Evolutionary conservation across 139 green algal species (phyloP).

Genomic region (Coccomyxa sp.): DNA sequence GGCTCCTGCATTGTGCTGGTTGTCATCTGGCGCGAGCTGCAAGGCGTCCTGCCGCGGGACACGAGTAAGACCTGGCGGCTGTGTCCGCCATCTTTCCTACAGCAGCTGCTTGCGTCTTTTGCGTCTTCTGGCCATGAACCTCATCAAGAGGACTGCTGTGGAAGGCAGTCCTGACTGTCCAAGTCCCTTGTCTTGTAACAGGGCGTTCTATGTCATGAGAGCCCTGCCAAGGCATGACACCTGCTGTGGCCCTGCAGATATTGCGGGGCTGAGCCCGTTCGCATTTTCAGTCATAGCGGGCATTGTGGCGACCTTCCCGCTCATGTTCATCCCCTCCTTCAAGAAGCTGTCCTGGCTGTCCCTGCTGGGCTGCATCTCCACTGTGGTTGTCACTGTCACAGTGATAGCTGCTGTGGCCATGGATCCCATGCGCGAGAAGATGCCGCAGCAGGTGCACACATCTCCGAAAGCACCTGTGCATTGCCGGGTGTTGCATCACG

Average conservation of each 20-base stretch:
- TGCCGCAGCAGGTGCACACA: neutral
- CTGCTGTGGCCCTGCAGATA: slow-evolving; percentile 6
- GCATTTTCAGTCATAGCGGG: slow-evolving; percentile 15
- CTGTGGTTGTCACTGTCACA: slow-evolving; percentile 18
- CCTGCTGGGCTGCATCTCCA: slow-evolving; percentile 25
- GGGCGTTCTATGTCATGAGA: no score
- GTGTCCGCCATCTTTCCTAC: no score
- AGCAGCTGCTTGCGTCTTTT: no score
- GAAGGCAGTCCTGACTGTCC: no score
- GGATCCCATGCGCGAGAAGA: slow-evolving; percentile 21
- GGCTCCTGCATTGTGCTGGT: slow-evolving; percentile 33
- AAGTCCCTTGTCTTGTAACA: no score
- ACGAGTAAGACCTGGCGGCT: no score
- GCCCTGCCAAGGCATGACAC: no score
- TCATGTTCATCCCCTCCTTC: slow-evolving; percentile 31
- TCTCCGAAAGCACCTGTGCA: no score
- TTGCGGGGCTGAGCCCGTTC: slow-evolving; percentile 9
- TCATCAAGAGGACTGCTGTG: no score
- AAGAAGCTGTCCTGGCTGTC: slow-evolving; percentile 25
- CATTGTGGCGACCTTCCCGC: slow-evolving; percentile 16
- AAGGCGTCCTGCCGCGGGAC: slow-evolving; percentile 28
- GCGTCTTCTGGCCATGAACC: no score
- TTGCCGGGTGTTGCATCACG: no score
- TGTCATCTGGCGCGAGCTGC: slow-evolving; percentile 37
- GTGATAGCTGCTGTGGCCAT: slow-evolving; percentile 20